phyloP scores from a whole-genome alignment of 257 asterid species.

The Jasminum sambac region DNA sequence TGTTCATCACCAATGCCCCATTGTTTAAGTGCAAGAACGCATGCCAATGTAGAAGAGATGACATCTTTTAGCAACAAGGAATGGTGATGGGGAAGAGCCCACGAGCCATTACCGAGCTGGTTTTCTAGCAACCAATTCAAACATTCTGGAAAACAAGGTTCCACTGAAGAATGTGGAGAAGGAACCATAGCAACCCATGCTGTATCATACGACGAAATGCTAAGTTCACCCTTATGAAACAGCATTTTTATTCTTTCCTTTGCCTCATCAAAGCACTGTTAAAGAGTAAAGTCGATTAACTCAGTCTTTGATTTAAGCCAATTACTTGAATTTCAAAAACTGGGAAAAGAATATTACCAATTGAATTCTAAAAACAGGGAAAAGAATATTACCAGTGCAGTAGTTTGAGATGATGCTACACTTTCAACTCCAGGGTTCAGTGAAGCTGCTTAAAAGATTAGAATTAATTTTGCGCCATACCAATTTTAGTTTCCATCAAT shows the following conservation, averaged over 20 bases:
- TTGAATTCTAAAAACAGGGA: not conserved
- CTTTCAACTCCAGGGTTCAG: slow-evolving; percentile 34
- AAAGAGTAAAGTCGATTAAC: slow-evolving; percentile 20
- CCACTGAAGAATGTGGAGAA: slow-evolving; percentile 53
- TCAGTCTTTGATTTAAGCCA: slow-evolving; percentile 2
- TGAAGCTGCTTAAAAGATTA: slow-evolving; percentile 41
- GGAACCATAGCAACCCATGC: slow-evolving; percentile 99
- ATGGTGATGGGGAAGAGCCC: slow-evolving; percentile 80
- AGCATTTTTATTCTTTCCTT: slow-evolving; percentile 59
- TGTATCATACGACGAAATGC: slow-evolving; percentile 82
- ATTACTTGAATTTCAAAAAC: not conserved
- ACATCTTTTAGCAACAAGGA: slow-evolving; percentile 59
- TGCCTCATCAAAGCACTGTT: slow-evolving; percentile 49
- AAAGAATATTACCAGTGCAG: slow-evolving; percentile 28
- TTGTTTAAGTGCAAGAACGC: slow-evolving; percentile 77
- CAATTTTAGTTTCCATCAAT: not conserved
- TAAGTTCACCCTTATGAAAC: slow-evolving; percentile 49
- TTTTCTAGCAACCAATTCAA: slow-evolving; percentile 70
- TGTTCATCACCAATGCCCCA: slow-evolving; percentile 81
- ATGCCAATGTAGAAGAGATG: slow-evolving; percentile 80
- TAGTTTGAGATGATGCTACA: slow-evolving; percentile 27
- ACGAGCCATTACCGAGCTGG: slow-evolving; percentile 82
- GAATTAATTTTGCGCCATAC: slow-evolving; percentile 12
- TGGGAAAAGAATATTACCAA: not conserved
- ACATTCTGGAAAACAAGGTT: slow-evolving; percentile 74